Base-by-base conservation (phyloP, 345 rosid species). In the Camelina sativa region DNA sequence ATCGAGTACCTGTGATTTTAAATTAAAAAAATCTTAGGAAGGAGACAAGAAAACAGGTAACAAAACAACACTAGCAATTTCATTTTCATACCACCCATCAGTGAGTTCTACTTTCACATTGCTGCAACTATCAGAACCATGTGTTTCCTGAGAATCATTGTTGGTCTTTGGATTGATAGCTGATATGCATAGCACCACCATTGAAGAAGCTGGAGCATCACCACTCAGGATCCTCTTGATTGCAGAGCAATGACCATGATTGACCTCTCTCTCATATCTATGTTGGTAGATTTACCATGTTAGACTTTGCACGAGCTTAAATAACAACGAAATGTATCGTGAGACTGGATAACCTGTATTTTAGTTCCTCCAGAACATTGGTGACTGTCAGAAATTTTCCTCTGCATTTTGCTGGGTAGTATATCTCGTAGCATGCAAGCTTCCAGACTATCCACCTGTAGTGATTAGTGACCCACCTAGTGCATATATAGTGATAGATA, bases 361-460 rank as follows among this genome's bases (percentile, higher is more conserved):
- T 91, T 81, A 94, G 82, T 81, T 94, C 98, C 81, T 90, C 97
- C 43, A 91, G 85, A 74, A 94, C 88, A 91, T 86, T 91, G 83
- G 86, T 44, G 66, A 86, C 37, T 7, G 97, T 90, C 77, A 94
- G 82, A 83, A 90, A 84, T 2, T 86, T 94, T 69, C 89, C 76
- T 73, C 76, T 69, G 73, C 75, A 69, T 80, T 80, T 89, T 74
- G 69, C 76, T 30, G 88, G 88, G 77, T 84, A 82, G 72, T 54
- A 55, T 84, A 85, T 88, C 68, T 91, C 97, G 62, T 91, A 94
- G 72, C 91, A 80, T 51, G 84, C 89, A 69, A 94, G 91, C 81
- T 94, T 94, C 98, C 98, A 94, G 44, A 91, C 88, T 80, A 94
- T 88, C 97, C 91, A 91, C 82, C 84, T 90, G 84, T 88, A 91